Evolutionary conservation across 176 grass and related monocot genomes (phyloP).

Genomic region (Lolium multiflorum): DNA sequence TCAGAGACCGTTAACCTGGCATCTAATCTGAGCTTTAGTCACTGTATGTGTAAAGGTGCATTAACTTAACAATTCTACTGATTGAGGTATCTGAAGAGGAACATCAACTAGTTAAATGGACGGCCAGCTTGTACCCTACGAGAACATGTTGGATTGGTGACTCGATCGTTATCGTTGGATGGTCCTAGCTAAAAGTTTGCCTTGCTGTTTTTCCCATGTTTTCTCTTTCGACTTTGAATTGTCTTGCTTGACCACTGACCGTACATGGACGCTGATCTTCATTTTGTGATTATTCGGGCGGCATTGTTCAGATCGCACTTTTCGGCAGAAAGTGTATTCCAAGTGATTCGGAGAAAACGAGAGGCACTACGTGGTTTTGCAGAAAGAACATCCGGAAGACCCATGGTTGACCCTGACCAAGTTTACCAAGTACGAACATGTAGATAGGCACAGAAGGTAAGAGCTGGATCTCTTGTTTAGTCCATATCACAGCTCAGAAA

Average conservation of each 20-base stretch:
- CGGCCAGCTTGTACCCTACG: not conserved
- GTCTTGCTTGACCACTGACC: not conserved
- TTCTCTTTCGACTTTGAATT: not conserved
- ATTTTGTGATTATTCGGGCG: not conserved
- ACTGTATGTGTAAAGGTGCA: not conserved
- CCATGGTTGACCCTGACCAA: constrained; percentile 3
- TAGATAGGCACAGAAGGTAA: not conserved
- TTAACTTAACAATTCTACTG: not conserved
- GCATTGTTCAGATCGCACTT: not conserved
- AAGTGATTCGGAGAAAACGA: not conserved
- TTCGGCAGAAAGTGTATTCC: not conserved
- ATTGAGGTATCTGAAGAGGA: constrained; percentile 5
- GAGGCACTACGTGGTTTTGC: not conserved
- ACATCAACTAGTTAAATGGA: not conserved
- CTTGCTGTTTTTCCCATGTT: not conserved
- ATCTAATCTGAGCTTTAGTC: constrained; percentile 10
- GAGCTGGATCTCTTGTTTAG: no score
- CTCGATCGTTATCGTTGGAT: not conserved
- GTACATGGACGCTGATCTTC: not conserved
- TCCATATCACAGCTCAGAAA: no score
- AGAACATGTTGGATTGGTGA: not conserved
- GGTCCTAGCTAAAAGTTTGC: not conserved
- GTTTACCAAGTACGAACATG: no score
- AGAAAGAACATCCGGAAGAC: not conserved
- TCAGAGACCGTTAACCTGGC: not conserved